Percentiles rank a stretch among this genome's conserved stretches.
These are phyloP conservation scores for Penicillium cinerascens DNA, from an alignment of 495 filamentous ascomycete species.

Conservation along the genomic window DNA sequence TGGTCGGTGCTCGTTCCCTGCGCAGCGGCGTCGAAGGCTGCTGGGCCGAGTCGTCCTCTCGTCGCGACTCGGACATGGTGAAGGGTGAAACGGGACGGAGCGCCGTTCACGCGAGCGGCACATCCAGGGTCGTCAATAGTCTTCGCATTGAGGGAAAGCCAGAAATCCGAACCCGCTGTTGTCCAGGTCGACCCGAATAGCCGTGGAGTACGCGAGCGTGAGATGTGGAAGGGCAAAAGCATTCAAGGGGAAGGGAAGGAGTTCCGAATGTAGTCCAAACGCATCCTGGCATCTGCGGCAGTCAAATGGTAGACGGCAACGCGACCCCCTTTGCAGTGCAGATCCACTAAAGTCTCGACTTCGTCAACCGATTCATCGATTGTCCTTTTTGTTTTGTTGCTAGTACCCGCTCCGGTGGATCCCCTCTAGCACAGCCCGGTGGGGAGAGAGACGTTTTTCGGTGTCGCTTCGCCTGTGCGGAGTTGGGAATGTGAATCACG, in stretches of 20 bases:
- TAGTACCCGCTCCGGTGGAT: constrained; percentile 2
- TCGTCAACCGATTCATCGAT: background rate
- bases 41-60: constrained; percentile 23
- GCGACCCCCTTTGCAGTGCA: constrained; percentile 7
- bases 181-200: background rate
- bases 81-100: constrained; percentile 5
- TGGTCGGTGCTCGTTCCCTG: constrained; percentile 58
- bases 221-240: background rate
- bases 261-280: constrained; percentile 2
- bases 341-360: constrained; percentile 16
- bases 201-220: background rate
- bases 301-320: background rate
- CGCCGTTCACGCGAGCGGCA: constrained; percentile 15
- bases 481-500: too few relatives aligned
- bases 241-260: background rate
- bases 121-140: background rate
- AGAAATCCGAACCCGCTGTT: background rate
- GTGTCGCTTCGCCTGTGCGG: background rate
- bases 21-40: constrained; percentile 33
- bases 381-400: background rate
- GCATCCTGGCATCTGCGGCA: background rate
- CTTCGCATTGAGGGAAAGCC: constrained; percentile 12
- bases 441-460: background rate
- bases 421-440: background rate
- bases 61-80: constrained; percentile 35